phyloP scores from a whole-genome alignment of 257 asterid genomes.

The Jacaranda copaia region DNA sequence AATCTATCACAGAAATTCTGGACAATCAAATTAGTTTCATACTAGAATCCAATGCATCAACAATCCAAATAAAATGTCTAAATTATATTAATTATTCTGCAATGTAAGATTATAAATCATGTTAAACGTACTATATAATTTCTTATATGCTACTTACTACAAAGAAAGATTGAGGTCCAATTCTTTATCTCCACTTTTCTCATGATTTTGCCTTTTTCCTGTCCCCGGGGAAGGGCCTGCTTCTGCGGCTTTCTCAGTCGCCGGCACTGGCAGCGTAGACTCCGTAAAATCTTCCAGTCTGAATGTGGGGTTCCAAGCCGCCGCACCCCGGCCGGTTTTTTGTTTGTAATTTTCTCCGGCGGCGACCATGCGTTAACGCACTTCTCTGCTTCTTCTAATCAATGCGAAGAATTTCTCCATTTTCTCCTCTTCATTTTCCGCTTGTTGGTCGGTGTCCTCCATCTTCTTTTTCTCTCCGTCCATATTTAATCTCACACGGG shows the following conservation, averaged over 20 bases:
- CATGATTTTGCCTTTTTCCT: not conserved
- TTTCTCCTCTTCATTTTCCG: constrained; percentile 35
- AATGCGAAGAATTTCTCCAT: constrained; percentile 47
- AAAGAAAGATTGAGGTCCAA: constrained; percentile 50
- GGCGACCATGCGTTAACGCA: constrained; percentile 20
- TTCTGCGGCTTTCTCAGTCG: constrained; percentile 13
- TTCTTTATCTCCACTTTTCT: constrained; percentile 20
- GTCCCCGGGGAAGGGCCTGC: constrained; percentile 4
- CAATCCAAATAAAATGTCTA: not conserved
- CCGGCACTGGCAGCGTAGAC: constrained; percentile 19
- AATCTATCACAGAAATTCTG: no score
- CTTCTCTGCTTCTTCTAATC: constrained; percentile 42
- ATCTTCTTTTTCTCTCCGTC: constrained; percentile 40
- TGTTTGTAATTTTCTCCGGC: not conserved
- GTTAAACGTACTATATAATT: not conserved
- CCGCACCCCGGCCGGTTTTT: not conserved
- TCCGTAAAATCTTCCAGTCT: constrained; percentile 43
- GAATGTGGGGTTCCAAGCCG: constrained; percentile 44
- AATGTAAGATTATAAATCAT: no score
- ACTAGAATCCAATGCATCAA: not conserved
- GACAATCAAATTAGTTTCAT: no score
- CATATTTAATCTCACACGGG: constrained; percentile 22
- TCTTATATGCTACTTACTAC: constrained; percentile 4
- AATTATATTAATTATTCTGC: not conserved
- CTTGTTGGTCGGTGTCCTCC: not conserved